These are phyloP conservation scores for Pythium sp. DNA, from an alignment of 352 stramenopile genomes.

Conservation along the genomic window DNA sequence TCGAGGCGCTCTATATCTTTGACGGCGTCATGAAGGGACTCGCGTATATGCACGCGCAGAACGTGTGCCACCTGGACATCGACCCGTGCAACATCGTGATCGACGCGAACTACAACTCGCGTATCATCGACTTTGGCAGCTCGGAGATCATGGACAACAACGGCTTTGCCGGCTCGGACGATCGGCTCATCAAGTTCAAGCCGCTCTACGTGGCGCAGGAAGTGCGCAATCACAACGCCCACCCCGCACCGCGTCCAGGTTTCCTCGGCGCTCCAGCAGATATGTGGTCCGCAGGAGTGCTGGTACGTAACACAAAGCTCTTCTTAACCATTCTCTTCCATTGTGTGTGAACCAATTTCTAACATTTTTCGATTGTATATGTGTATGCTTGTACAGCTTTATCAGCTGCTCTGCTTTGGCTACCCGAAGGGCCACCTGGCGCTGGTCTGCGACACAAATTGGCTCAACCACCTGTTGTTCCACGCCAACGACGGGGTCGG, in stretches of 20 bases:
- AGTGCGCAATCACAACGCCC: slow-evolving; percentile 61
- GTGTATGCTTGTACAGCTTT: slow-evolving; percentile 25
- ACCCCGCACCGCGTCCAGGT: slow-evolving; percentile 46
- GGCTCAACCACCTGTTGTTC: slow-evolving; percentile 61
- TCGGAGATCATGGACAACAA: slow-evolving; percentile 74
- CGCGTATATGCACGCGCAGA: slow-evolving; percentile 75
- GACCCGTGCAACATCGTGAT: slow-evolving; percentile 82
- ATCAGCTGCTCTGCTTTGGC: slow-evolving; percentile 78
- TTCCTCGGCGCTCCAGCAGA: slow-evolving; percentile 71
- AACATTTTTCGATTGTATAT: not conserved
- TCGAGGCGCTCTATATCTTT: slow-evolving; percentile 65
- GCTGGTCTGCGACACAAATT: slow-evolving; percentile 74
- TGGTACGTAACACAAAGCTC: slow-evolving; percentile 22
- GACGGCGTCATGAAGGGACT: slow-evolving; percentile 63
- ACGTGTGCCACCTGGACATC: slow-evolving; percentile 78
- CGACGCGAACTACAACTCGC: slow-evolving; percentile 41
- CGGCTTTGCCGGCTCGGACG: slow-evolving; percentile 43
- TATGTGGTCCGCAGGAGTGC: slow-evolving; percentile 75
- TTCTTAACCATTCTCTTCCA: not conserved
- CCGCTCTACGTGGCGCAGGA: slow-evolving; percentile 70
- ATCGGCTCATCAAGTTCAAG: slow-evolving; percentile 77
- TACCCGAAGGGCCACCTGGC: slow-evolving; percentile 78
- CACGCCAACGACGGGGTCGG: slow-evolving; percentile 42
- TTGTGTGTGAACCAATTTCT: not conserved
- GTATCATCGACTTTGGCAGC: slow-evolving; percentile 82